A percentile compares a stretch with the other conserved stretches of the same genome.
Conservation (phyloP, 352 stramenopile genomes). For the Phytophthora pisi region DNA sequence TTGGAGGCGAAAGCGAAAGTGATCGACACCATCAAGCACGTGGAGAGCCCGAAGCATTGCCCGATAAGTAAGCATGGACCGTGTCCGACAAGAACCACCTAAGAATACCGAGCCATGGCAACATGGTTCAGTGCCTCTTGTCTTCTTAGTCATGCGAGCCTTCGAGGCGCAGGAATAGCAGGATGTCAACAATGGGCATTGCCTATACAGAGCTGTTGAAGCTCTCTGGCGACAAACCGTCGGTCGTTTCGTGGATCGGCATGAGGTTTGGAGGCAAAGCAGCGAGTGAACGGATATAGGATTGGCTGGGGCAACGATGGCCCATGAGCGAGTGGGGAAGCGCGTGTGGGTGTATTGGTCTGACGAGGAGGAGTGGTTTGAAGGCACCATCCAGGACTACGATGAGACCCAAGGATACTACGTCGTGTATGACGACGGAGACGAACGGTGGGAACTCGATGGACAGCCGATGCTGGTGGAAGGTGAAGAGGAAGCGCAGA, state of each 20-base stretch:
- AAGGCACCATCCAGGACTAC: conserved; percentile 49
- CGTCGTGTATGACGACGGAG: conserved; percentile 82
- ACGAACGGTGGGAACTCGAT: conserved; percentile 73
- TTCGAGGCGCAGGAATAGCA: conserved; percentile 23
- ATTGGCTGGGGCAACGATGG: conserved; percentile 11
- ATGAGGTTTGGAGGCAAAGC: conserved; percentile 17
- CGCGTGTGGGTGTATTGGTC: conserved; percentile 77
- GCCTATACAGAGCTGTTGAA: conserved; percentile 7
- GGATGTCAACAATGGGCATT: conserved; percentile 2
- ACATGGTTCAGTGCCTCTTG: conserved; percentile 1
- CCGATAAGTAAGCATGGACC: conserved; percentile 12
- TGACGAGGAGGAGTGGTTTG: conserved; percentile 80
- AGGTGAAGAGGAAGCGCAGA: conserved; percentile 26
- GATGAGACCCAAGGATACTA: conserved; percentile 56
- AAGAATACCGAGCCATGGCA: conserved; percentile 30
- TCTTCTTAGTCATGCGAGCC: conserved; percentile 10
- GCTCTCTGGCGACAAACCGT: conserved; percentile 7
- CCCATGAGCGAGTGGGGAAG: conserved; percentile 44
- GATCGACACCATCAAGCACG: conserved; percentile 13
- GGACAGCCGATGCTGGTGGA: conserved; percentile 49
- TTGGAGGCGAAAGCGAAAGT: conserved; percentile 38
- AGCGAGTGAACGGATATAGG: conserved; percentile 23
- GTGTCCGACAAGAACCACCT: conserved; percentile 29
- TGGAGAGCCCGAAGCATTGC: background rate
- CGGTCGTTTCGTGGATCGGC: conserved; percentile 31